These are phyloP conservation scores for Gossypium mustelinum DNA, from an alignment of 345 rosid species.

Conservation along the genomic window DNA sequence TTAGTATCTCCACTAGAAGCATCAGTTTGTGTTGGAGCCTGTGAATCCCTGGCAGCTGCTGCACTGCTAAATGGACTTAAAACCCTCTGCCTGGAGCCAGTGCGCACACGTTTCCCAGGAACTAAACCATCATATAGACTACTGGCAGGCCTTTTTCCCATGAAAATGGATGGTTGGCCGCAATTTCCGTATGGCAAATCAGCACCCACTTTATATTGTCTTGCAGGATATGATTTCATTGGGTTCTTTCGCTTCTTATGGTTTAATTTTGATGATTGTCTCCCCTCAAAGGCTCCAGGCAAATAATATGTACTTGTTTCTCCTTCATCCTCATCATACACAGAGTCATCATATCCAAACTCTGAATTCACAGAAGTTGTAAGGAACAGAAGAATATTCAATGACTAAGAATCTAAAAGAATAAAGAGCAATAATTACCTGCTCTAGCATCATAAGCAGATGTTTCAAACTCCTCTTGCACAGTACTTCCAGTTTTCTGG, in stretches of 20 bases:
- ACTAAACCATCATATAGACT: conserved; percentile 56
- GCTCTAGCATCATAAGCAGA: conserved; percentile 57
- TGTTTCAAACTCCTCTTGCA: conserved; percentile 88
- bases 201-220: conserved; percentile 31
- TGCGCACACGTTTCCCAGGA: conserved; percentile 88
- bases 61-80: conserved; percentile 57
- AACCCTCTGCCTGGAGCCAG: conserved; percentile 81
- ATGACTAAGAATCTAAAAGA: conserved; percentile 5
- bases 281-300: conserved; percentile 56
- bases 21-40: conserved; percentile 58
- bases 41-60: conserved; percentile 43
- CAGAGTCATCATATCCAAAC: conserved; percentile 48
- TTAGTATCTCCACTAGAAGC: conserved; percentile 96
- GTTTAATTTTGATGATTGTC: conserved; percentile 45
- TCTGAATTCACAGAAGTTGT: conserved; percentile 38
- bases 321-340: conserved; percentile 85
- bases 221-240: conserved; percentile 36
- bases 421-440: conserved; percentile 45
- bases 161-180: conserved; percentile 40
- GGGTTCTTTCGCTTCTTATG: conserved; percentile 50
- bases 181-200: conserved; percentile 50
- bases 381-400: conserved; percentile 12
- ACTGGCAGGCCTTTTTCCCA: conserved; percentile 68
- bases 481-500: conserved; percentile 64
- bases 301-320: conserved; percentile 71